Evolutionary conservation across 805 yeast genomes (phyloP), one percentile per base, ranked within the genome.

Genomic region (Candida takata): DNA sequence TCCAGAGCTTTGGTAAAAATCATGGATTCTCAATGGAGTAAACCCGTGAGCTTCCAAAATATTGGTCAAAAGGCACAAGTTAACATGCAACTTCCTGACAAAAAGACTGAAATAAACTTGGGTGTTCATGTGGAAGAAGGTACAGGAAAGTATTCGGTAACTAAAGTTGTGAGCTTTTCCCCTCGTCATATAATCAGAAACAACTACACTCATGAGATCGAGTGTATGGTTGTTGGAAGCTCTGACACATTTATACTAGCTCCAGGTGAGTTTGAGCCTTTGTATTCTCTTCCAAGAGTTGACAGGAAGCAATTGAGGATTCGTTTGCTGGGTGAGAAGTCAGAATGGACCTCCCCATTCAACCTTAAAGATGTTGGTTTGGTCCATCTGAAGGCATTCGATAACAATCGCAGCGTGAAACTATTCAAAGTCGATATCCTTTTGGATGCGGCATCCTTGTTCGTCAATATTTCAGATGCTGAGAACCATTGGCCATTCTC

Each of bases 401-500:
- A 74, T 37, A 74, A 70, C 20, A 70, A 70, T n/a, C 62, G 71
- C 11, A 84, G 84, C 0, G 94, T 84, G 50, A 65, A 71, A 18
- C 64, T 92, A 27, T 58, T 87, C 24, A 78, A 83, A 51, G 72
- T 85, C 20, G 88, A 82, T 38, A 73, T 86, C 18, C 55, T 80
- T 24, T 64, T 86, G n/a, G 95, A 88, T 43, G 73, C 76, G 29
- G 87, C 95, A 0, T 76, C 95, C 0, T 63, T 94, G 14, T 88
- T 86, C 50, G 70, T 92, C 31, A 80, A 79, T 44, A 57, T 90
- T 25, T 72, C 71, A 28, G 78, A 78, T 52, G 92, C 95, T 2
- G 74, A 75, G 24, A 71, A 77, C 41, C 66, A 70, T 40, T 92
- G 99, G 99, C 99, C 98, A 10, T 92, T 64, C 54, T 84, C 96